Evolutionary conservation across 2,329 filamentous ascomycete genomes (phyloP), one percentile per base, ranked within the genome.

Genomic region (Thermomyces lanuginosus): DNA sequence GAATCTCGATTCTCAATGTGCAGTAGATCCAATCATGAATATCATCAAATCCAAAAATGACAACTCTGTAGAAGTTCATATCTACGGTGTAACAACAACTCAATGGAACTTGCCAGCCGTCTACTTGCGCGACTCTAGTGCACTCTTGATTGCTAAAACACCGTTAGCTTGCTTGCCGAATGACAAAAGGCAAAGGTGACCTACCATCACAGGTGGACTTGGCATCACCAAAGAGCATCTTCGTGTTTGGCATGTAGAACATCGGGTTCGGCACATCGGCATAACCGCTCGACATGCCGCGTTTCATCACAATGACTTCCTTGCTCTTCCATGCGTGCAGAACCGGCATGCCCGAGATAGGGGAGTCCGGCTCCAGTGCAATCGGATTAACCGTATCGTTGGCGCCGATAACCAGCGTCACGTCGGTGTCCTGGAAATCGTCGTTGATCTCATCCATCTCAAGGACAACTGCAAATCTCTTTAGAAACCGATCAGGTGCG

Each of bases 371-470:
- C 48, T 92, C 80, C 37, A 92, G 57, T 0, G 83, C 81, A 41
- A 86, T 86, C 0, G 83, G 83, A 44, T 92, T 92, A 19, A 92
- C 83, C 0, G 83, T 92, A 42, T 92, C 83, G 41, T 92, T 92
- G 6, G 83, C 83, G 3, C 83, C 83, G 43, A 92, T 92, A 0
- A 92, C 82, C 3, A 92, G 67, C 0, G 80, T 83, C 6, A 92
- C 62, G 42, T 92, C 83, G 0, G 83, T 91, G 15, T 89, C 77
- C 5, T 64, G 53, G 49, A 92, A 92, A 43, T 92, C 82, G 36
- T 91, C 82, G 50, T 92, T 92, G 56, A 92, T 91, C 59, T 92
- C 83, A 41, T 92, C 83, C 82, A 92, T 92, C 55, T 92, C 82
- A 23, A 91, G 64, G 15, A 92, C 82, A 30, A 92, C 57, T 58